phyloP scores from a whole-genome alignment of 192 early-diverging fungal species.

The Rhizophagus clarus region DNA sequence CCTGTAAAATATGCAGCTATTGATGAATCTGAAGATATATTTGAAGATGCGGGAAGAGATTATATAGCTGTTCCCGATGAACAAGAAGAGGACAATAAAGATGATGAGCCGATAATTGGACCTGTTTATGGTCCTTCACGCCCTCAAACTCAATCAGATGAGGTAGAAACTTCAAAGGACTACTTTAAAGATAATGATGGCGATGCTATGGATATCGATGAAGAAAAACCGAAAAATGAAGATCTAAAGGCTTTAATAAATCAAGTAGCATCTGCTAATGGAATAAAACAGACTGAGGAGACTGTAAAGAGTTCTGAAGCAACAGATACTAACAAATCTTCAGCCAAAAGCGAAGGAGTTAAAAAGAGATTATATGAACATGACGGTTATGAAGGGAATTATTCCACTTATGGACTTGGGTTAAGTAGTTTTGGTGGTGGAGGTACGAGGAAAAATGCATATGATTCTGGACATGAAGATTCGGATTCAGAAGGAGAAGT shows the following conservation, averaged over 20 bases:
- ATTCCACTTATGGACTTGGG: constrained; percentile 56
- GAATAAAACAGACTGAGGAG: constrained; percentile 16
- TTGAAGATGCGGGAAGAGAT: constrained; percentile 81
- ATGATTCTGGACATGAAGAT: constrained; percentile 48
- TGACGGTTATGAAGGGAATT: constrained; percentile 38
- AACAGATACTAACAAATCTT: neutral
- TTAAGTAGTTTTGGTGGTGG: constrained; percentile 39
- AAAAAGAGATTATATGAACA: constrained; percentile 25
- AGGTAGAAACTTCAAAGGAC: constrained; percentile 35
- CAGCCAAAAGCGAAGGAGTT: constrained; percentile 7
- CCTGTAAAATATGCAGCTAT: constrained; percentile 38
- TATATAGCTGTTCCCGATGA: constrained; percentile 53
- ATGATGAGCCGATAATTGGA: constrained; percentile 36
- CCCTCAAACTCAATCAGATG: constrained; percentile 14
- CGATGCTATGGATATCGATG: constrained; percentile 21
- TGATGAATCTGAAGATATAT: constrained; percentile 78
- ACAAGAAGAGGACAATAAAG: constrained; percentile 27
- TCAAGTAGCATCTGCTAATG: constrained; percentile 16
- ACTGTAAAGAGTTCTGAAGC: neutral
- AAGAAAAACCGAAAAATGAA: constrained; percentile 1
- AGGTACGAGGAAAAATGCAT: constrained; percentile 46
- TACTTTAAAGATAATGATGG: constrained; percentile 39
- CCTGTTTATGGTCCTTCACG: neutral
- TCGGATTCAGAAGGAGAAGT: constrained; percentile 40
- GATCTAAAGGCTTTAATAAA: constrained; percentile 19